Base-by-base conservation (phyloP, 768 basidiomycete species). In the Collybia sp. region DNA sequence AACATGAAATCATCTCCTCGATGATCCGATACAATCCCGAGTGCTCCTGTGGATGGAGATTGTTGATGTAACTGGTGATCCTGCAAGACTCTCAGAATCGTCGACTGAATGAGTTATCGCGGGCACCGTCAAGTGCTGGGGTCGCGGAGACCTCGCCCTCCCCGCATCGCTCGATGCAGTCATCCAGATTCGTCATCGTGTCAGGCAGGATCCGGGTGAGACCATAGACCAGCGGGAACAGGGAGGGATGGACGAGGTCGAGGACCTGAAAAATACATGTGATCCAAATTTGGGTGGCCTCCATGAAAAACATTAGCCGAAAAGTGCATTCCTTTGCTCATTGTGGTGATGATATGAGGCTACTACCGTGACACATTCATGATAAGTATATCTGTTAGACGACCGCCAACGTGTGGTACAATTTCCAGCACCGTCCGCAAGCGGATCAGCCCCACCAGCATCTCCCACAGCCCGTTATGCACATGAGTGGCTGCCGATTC, bases 11-110 rank as follows among this genome's bases (percentile, higher is more conserved):
- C 32, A 56, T 30, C 18, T 48, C 11, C 34, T 58, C 50, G 18
- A 60, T 43, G 17, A 46, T 37, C 33, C 33, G 15, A 48, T 53
- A 53, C n/a, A 61, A 52, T 36, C 46, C 19, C 39, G 15, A 17
- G 38, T 41, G 41, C 8, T 17, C 30, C 8, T 44, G 37, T 9
- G 61, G 66, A 43, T 63, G 51, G 12, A 67, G 47, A 31, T 63
- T 63, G 48, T 66, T 66, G 54, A 67, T 67, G 46, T 68, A 66
- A 5, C 57, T 53, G 12, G 43, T 45, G 17, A 49, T 49, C 20
- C 48, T 49, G 19, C 4, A 6, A 18, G 17, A 8, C 12, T 17
- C 11, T 42, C 5, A 43, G 42, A 46, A 53, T 17, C 47, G 45
- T 2, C 32, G 17, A 38, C 52, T 53, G 35, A 46, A 53, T 49